phyloP scores from a whole-genome alignment of 2,329 filamentous ascomycete species.

The Claviceps humidiphila region DNA sequence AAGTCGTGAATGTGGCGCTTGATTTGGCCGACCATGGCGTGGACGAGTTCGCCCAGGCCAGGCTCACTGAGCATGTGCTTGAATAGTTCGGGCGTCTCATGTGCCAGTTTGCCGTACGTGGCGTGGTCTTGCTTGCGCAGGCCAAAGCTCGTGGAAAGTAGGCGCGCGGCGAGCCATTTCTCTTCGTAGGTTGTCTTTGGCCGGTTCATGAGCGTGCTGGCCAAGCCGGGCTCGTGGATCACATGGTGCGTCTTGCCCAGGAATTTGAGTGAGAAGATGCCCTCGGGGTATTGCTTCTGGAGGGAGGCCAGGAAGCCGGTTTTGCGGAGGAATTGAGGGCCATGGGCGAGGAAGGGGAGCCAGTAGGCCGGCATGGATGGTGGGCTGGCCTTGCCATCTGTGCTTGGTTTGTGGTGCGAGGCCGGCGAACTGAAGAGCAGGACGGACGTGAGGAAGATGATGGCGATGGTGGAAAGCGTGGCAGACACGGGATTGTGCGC shows the following conservation, averaged over 20 bases:
- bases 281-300: slow-evolving; percentile 18
- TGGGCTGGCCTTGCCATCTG: slow-evolving; percentile 6
- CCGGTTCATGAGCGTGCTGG: slow-evolving; percentile 16
- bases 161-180: slow-evolving; percentile 10
- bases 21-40: slow-evolving; percentile 11
- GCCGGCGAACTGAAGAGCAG: slow-evolving; percentile 24
- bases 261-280: slow-evolving; percentile 22
- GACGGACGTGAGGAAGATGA: slow-evolving; percentile 2
- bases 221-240: slow-evolving; percentile 19
- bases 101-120: slow-evolving; percentile 18
- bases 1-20: slow-evolving; percentile 20
- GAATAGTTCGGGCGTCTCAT: slow-evolving; percentile 16
- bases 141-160: slow-evolving; percentile 21
- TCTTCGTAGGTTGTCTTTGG: slow-evolving; percentile 14
- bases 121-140: slow-evolving; percentile 15
- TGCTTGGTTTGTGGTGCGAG: slow-evolving; percentile 7
- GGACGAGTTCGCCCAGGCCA: slow-evolving; percentile 12
- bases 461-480: neutral
- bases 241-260: slow-evolving; percentile 21
- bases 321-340: slow-evolving; percentile 17
- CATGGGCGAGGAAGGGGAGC: slow-evolving; percentile 24
- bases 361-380: slow-evolving; percentile 20
- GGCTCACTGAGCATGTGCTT: slow-evolving; percentile 15
- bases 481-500: neutral
- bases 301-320: slow-evolving; percentile 18